Base-by-base conservation (phyloP, 257 asterid species). In the Fraxinus americana region DNA sequence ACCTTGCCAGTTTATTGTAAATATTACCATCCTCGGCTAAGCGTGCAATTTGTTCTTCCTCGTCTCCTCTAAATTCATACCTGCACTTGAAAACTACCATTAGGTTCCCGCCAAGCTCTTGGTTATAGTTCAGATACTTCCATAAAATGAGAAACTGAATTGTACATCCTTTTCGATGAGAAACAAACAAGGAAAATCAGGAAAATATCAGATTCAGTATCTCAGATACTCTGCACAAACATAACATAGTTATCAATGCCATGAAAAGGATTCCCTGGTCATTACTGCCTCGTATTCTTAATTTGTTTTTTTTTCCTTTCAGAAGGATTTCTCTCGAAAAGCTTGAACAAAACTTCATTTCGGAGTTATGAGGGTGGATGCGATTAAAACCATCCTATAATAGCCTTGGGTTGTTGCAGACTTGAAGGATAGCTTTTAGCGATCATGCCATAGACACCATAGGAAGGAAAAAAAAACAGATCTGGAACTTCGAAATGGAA, bases 21-120 rank as follows among this genome's bases (percentile, higher is more conserved):
- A 92, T 90, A 77, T 94, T 97, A 71, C 98, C 98, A 89, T 94
- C 98, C 87, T 90, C 98, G 74, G 96, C 91, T 81, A 94, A 90
- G 75, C 94, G 86, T 76, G 93, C 77, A 80, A 90, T 92, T 85
- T 88, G 91, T 76, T 91, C 95, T 85, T 90, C 95, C 82, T 94
- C 98, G 72, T 90, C 98, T 54, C 88, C 90, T 88, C 82, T 82
- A 76, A 94, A 91, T 80, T 92, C 92, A 84, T 91, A 92, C 48
- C 87, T 88, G 83, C 76, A 74, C 38, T 27, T 59, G 6, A 50
- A 77, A 79, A 27, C 36, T 11, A 63, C 19, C 7, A 4, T 25
- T 2, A 25, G 69, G 32, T 63, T 57, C 13, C 27, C 27, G 21
- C 66, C 66, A 57, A 57, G 21, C 59, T 13, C 21, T 16, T 4